A percentile compares a stretch with the other conserved stretches of the same genome.
These are phyloP conservation scores for Hericium erinaceus DNA, from an alignment of 768 basidiomycete genomes.

Conservation along the genomic window DNA sequence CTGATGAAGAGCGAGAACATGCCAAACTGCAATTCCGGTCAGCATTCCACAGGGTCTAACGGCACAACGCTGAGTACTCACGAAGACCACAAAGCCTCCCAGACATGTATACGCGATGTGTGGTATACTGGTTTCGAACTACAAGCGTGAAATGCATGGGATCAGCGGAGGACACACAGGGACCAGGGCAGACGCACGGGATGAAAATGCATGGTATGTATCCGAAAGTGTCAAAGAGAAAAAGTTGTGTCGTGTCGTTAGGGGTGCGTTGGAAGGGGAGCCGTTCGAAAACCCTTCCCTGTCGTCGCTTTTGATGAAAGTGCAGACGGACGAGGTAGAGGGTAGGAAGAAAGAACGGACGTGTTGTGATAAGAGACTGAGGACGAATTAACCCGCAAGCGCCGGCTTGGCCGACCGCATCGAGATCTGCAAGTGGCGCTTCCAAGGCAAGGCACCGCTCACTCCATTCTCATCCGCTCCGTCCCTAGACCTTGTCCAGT, in stretches of 20 bases:
- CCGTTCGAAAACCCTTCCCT: not conserved
- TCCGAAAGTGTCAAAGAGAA: not conserved
- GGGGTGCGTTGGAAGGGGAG: not conserved
- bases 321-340: not conserved
- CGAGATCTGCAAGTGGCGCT: not conserved
- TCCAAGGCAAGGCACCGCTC: not conserved
- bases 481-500: not conserved
- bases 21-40: conserved; percentile 52
- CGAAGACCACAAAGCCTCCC: conserved; percentile 74
- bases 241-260: not conserved
- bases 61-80: conserved; percentile 23
- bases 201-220: conserved; percentile 34
- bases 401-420: not conserved
- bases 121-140: conserved; percentile 55
- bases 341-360: not conserved
- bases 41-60: not conserved
- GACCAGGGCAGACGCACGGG: conserved; percentile 29
- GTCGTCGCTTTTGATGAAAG: not conserved
- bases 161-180: not conserved
- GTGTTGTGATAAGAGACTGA: not conserved
- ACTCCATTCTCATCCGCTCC: not conserved
- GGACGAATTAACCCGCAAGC: not conserved
- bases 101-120: conserved; percentile 75
- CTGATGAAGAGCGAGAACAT: conserved; percentile 92
- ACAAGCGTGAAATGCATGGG: conserved; percentile 1